Percentiles rank a stretch among this genome's conserved stretches.
Evolutionary conservation across 2,329 filamentous ascomycete species (phyloP).

Genomic region (Cercospora janseana): DNA sequence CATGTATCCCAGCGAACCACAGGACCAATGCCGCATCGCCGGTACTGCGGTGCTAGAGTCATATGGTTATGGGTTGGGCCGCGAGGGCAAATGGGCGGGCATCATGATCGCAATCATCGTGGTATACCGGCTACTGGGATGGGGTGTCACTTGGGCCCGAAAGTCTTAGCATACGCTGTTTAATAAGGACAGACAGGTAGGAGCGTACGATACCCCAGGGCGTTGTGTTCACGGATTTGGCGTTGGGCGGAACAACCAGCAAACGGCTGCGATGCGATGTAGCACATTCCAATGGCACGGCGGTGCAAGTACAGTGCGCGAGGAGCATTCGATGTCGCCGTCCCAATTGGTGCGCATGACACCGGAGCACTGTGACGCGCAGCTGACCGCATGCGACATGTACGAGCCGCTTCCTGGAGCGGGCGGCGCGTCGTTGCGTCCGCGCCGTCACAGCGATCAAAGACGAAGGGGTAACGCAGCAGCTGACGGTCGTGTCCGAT

Average conservation of each 20-base stretch:
- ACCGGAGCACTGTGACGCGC: too few relatives aligned
- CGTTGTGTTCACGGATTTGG: conserved; percentile 2
- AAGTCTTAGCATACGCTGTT: conserved; percentile 17
- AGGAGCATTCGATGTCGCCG: not conserved
- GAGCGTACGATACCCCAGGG: conserved; percentile 1
- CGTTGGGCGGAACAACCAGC: not conserved
- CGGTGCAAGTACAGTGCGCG: not conserved
- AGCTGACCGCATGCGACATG: too few relatives aligned
- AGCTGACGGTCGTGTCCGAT: too few relatives aligned
- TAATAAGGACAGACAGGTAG: not conserved
- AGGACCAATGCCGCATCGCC: conserved; percentile 62
- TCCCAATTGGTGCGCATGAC: not conserved
- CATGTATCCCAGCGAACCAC: conserved; percentile 65
- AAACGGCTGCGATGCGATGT: not conserved
- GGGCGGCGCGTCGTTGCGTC: too few relatives aligned
- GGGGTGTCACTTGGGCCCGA: conserved; percentile 47
- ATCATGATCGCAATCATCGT: conserved; percentile 71
- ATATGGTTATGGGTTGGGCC: conserved; percentile 64
- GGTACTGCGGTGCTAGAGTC: conserved; percentile 65
- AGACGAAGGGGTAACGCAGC: too few relatives aligned
- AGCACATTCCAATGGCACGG: not conserved
- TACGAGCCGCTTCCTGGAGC: too few relatives aligned
- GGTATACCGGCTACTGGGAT: conserved; percentile 67
- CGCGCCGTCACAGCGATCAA: conserved; percentile 1
- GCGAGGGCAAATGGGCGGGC: conserved; percentile 65